These are phyloP conservation scores for Fusarium sp. DNA, from an alignment of 2,329 filamentous ascomycete genomes.

Conservation along the genomic window DNA sequence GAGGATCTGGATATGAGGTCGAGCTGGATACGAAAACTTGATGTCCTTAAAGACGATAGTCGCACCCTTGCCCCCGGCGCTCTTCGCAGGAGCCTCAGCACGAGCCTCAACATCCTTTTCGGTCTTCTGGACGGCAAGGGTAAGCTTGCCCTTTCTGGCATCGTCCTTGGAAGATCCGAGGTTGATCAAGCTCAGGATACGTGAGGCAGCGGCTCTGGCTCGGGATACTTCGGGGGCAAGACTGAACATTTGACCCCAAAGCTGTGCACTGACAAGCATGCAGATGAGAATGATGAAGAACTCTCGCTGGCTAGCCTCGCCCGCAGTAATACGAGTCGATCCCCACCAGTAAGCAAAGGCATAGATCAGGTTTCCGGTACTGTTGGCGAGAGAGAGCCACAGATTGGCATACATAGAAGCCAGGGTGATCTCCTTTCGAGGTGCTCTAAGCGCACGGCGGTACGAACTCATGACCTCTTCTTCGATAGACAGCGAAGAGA, in stretches of 20 bases:
- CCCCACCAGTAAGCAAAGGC: slow-evolving; percentile 88
- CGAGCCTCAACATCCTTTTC: slow-evolving; percentile 59
- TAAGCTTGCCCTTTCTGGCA: slow-evolving; percentile 29
- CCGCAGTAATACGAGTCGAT: slow-evolving; percentile 76
- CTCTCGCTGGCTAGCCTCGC: slow-evolving; percentile 74
- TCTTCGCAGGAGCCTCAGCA: slow-evolving; percentile 49
- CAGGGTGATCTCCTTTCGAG: slow-evolving; percentile 69
- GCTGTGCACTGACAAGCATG: slow-evolving; percentile 79
- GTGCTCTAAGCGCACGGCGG: slow-evolving; percentile 63
- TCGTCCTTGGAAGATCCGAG: slow-evolving; percentile 56
- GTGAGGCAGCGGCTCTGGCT: slow-evolving; percentile 72
- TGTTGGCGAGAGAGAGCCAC: slow-evolving; percentile 73
- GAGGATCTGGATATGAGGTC: slow-evolving; percentile 71
- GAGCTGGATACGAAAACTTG: slow-evolving; percentile 76
- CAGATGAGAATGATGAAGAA: slow-evolving; percentile 83
- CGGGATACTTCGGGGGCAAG: slow-evolving; percentile 82
- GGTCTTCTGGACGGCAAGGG: slow-evolving; percentile 16
- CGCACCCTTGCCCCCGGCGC: slow-evolving; percentile 54
- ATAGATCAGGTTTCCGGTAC: slow-evolving; percentile 77
- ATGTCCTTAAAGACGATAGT: slow-evolving; percentile 72
- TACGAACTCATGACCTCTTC: slow-evolving; percentile 68
- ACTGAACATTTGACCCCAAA: slow-evolving; percentile 82
- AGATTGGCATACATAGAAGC: slow-evolving; percentile 68
- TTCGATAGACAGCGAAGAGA: slow-evolving; percentile 70
- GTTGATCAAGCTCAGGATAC: slow-evolving; percentile 68